Evolutionary conservation across 352 stramenopile species (phyloP), one percentile per base, ranked within the genome.

Genomic region (Pythium chondricola): DNA sequence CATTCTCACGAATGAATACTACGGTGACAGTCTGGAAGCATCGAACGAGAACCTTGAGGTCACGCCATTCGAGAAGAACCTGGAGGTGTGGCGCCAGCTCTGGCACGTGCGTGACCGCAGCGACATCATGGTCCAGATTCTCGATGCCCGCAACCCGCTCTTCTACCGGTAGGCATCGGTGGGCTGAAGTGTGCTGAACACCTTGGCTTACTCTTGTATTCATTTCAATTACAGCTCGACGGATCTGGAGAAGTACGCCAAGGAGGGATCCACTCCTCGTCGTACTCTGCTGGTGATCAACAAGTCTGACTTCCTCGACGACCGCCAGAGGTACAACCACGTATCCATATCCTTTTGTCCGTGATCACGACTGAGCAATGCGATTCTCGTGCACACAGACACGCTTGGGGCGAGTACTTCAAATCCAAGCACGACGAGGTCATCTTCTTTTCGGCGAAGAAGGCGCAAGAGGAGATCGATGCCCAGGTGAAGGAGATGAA

Each of bases 41-140:
- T 84, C 83, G 16, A 79, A 78, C 6, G 78, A 90, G 6, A 67
- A 83, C 40, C 62, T 89, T 25, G 86, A 92, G 56, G 94, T 99
- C 25, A 99, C 97, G 16, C 97, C 97, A 16, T 99, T 99, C 61
- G 97, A 99, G 75, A 99, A 99, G 74, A 99, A 99, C 69, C 49
- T 99, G 33, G 95, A 99, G 57, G 97, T 99, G 22, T 99, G 97
- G 97, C 85, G 96, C 31, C 97, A 99, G 69, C 71, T 99, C 6
- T 99, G 97, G 97, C 83, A 98, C 29, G 97, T 99, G 18, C 80
- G 98, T 33, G 97, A 99, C 69, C 81, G 96, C 54, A 98, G 88
- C 71, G 87, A 98, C 47, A 84, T 98, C 41, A 83, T 99, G 43
- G 77, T 99, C 25, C 97, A 99, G 68, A 97, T 99, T 33, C 95